These are phyloP conservation scores for California macrophylla DNA, from an alignment of 441 rosid species.

Conservation along the genomic window DNA sequence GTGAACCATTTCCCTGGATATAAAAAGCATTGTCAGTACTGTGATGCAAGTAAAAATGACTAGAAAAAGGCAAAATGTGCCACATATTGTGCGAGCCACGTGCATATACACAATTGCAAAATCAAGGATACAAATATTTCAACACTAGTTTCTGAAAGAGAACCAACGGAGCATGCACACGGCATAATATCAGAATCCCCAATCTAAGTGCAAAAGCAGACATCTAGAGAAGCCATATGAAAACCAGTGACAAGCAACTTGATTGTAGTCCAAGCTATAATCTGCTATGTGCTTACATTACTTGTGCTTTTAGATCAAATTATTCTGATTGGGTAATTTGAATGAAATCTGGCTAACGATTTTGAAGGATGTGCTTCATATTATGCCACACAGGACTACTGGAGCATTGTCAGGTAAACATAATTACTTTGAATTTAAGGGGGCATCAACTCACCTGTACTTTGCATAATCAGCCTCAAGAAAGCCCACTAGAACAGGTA, in stretches of 20 bases:
- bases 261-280: not conserved
- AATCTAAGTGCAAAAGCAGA: not conserved
- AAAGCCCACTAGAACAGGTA: slow-evolving; percentile 89
- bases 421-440: not conserved
- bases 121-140: not conserved
- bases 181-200: slow-evolving; percentile 1
- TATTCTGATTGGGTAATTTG: too few species aligned
- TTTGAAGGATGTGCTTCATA: not conserved
- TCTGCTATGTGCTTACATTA: not conserved
- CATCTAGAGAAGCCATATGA: not conserved
- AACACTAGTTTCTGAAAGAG: not conserved
- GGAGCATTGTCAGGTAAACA: not conserved
- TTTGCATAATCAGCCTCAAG: slow-evolving; percentile 93
- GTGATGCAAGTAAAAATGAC: not conserved
- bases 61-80: not conserved
- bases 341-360: too few species aligned
- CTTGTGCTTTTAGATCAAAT: not conserved
- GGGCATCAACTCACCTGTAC: slow-evolving; percentile 50
- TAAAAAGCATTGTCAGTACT: slow-evolving; percentile 27
- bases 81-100: not conserved
- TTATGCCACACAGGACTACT: not conserved
- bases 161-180: not conserved
- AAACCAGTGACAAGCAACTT: not conserved
- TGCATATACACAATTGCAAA: not conserved
- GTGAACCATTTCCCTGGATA: slow-evolving; percentile 97